Percentiles rank a stretch among this genome's conserved stretches.
phyloP scores from a whole-genome alignment of 2,329 filamentous ascomycete genomes.

The Tolypocladium ovalisporum region DNA sequence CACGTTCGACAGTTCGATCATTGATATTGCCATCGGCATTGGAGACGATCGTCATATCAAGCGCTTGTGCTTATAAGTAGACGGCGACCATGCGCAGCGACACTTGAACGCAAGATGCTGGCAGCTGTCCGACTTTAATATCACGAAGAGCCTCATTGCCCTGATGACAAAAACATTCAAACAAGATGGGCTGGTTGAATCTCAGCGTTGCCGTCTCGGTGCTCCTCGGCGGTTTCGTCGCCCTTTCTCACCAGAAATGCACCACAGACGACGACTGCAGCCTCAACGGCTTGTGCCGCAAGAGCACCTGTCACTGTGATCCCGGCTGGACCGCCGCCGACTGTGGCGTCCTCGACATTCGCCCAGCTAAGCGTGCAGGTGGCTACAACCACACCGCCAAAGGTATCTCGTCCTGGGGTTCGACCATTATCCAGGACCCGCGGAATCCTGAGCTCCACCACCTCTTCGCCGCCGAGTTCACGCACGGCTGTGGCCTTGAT shows the following conservation, averaged over 20 bases:
- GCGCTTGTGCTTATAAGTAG: neutral
- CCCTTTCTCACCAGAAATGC: conserved; percentile 4
- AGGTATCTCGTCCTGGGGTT: conserved; percentile 36
- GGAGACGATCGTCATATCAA: neutral
- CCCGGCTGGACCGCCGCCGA: neutral
- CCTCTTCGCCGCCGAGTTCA: conserved; percentile 32
- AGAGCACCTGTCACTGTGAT: neutral
- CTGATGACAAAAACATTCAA: neutral
- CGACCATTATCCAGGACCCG: conserved; percentile 24
- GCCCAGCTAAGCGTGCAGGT: conserved; percentile 14
- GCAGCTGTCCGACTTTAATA: too few species aligned
- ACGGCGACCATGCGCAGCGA: neutral
- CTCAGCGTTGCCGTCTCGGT: neutral
- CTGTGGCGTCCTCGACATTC: neutral
- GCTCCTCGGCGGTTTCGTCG: neutral
- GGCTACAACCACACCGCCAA: conserved; percentile 34
- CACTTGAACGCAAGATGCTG: neutral
- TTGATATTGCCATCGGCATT: neutral
- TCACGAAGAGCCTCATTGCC: neutral
- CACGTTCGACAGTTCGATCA: too few species aligned
- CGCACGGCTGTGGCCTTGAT: conserved; percentile 30
- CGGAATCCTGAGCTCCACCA: conserved; percentile 33
- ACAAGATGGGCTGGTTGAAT: neutral
- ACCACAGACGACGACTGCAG: conserved; percentile 15
- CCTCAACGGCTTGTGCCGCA: conserved; percentile 10